phyloP scores from a whole-genome alignment of 345 rosid genomes.

The Gossypium australe region DNA sequence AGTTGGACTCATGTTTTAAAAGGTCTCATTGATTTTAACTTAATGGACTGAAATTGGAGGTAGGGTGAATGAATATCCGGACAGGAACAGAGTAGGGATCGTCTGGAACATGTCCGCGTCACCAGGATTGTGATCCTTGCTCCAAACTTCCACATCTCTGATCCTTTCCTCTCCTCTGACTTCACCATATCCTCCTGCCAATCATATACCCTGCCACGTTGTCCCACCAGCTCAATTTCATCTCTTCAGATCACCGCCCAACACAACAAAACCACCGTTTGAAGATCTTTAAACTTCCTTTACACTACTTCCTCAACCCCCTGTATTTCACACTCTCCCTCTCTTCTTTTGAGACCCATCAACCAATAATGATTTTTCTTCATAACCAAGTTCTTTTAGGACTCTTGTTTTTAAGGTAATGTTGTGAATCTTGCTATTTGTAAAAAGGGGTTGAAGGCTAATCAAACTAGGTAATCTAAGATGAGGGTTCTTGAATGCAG shows the following conservation, averaged over 20 bases:
- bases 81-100: neutral
- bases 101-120: neutral
- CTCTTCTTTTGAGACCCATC: neutral
- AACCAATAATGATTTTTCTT: constrained; percentile 17
- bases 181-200: neutral
- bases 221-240: neutral
- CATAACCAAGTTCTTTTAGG: neutral
- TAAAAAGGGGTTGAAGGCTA: constrained; percentile 8
- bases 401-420: neutral
- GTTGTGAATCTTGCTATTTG: constrained; percentile 17
- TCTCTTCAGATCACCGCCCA: neutral
- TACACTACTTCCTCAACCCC: neutral
- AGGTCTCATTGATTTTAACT: no score
- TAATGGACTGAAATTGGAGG: no score
- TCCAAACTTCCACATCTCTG: neutral
- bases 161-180: neutral
- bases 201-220: neutral
- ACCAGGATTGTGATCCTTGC: neutral
- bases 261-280: neutral
- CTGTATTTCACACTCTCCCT: neutral
- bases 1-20: no score
- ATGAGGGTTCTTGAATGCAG: constrained; percentile 18
- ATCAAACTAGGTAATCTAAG: constrained; percentile 9
- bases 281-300: constrained; percentile 1
- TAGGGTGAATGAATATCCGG: neutral